A percentile compares a stretch with the other conserved stretches of the same genome.
These are phyloP conservation scores for Sechiopsis laciniata DNA, from an alignment of 306 rosid genomes.

Conservation along the genomic window DNA sequence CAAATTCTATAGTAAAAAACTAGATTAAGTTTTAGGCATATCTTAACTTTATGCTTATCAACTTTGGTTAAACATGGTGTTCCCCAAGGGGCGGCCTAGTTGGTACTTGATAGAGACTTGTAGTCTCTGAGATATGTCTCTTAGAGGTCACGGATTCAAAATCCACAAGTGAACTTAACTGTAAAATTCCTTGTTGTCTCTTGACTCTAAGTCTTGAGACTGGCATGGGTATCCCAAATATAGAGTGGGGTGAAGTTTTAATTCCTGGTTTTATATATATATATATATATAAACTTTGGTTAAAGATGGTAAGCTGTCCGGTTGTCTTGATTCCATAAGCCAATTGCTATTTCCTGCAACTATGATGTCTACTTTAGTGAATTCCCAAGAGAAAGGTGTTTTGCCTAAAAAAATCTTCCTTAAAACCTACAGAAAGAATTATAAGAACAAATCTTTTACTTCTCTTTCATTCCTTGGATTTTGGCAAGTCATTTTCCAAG, in stretches of 20 bases:
- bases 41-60: conserved; percentile 6
- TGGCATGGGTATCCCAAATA: too few species aligned
- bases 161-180: too few species aligned
- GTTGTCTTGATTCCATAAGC: conserved; percentile 3
- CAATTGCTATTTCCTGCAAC: conserved; percentile 17
- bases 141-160: too few species aligned
- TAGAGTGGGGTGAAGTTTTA: too few species aligned
- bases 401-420: conserved; percentile 25
- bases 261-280: too few species aligned
- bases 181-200: too few species aligned
- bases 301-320: not conserved
- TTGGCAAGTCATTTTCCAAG: conserved; percentile 53
- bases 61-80: not conserved
- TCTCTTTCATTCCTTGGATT: conserved; percentile 45
- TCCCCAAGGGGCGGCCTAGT: too few species aligned
- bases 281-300: too few species aligned
- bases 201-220: too few species aligned
- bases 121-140: too few species aligned
- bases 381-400: conserved; percentile 2
- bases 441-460: conserved; percentile 24
- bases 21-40: conserved; percentile 3
- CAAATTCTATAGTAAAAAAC: not conserved
- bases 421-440: conserved; percentile 36
- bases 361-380: conserved; percentile 5
- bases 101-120: too few species aligned